phyloP scores from a whole-genome alignment of 306 rosid genomes.

The Gleditsia sinensis region DNA sequence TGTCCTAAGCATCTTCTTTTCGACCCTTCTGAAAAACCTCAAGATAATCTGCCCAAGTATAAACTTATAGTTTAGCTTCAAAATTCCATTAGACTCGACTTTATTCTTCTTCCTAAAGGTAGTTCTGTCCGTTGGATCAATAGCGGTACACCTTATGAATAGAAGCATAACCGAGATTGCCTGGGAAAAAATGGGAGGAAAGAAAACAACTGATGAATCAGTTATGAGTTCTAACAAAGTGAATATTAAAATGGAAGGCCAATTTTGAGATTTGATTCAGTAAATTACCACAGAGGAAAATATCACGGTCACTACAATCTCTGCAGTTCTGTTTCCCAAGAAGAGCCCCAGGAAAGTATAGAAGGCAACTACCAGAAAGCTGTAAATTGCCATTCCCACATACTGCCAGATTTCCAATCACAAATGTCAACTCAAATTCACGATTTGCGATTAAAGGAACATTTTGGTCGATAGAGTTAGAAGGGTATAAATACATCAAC shows the following conservation, averaged over 20 bases:
- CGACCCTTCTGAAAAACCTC: conserved; percentile 77
- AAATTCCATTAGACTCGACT: conserved; percentile 33
- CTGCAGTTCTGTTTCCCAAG: conserved; percentile 70
- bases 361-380: conserved; percentile 68
- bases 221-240: background rate
- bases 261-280: background rate
- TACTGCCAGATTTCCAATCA: conserved; percentile 46
- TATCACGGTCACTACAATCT: conserved; percentile 56
- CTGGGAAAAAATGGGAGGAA: conserved; percentile 38
- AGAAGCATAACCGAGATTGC: conserved; percentile 68
- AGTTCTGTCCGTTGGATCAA: conserved; percentile 84
- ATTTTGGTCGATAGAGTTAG: background rate
- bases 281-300: conserved; percentile 62
- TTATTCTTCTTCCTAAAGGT: conserved; percentile 54
- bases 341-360: conserved; percentile 79
- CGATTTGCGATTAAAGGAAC: background rate
- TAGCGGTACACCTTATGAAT: conserved; percentile 81
- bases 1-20: conserved; percentile 77
- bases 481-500: too few species aligned
- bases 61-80: conserved; percentile 61
- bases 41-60: conserved; percentile 65
- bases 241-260: background rate
- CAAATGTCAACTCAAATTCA: conserved; percentile 1
- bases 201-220: background rate
- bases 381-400: conserved; percentile 73